These are phyloP conservation scores for Rubus idaeus DNA, from an alignment of 306 rosid species.

Conservation along the genomic window DNA sequence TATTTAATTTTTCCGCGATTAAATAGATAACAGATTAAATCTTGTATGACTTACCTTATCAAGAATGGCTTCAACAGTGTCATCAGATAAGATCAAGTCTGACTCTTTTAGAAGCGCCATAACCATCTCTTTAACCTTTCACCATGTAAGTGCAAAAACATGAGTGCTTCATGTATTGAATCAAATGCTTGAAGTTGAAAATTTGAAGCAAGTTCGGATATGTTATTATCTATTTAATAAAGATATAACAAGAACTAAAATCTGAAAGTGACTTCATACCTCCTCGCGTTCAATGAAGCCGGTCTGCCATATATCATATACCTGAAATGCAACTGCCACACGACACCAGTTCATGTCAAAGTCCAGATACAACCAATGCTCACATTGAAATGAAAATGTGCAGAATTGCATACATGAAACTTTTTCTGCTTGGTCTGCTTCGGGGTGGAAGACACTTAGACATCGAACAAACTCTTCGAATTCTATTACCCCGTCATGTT, in stretches of 20 bases:
- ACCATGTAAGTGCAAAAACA: neutral
- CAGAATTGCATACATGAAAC: conserved; percentile 40
- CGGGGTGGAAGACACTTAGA: conserved; percentile 59
- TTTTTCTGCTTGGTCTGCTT: conserved; percentile 47
- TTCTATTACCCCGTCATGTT: conserved; percentile 52
- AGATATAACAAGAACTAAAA: neutral
- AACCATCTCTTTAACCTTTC: conserved; percentile 58
- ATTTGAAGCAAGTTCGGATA: neutral
- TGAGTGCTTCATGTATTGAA: neutral
- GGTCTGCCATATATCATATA: conserved; percentile 45
- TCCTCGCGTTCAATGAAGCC: conserved; percentile 53
- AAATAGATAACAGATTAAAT: neutral
- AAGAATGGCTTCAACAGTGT: conserved; percentile 46
- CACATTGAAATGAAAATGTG: neutral
- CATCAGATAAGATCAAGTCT: conserved; percentile 46
- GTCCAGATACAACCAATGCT: neutral
- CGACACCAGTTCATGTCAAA: conserved; percentile 6
- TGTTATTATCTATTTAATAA: neutral
- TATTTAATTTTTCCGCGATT: too few relatives aligned
- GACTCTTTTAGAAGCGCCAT: conserved; percentile 53
- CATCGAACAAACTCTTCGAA: conserved; percentile 57
- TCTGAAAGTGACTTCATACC: conserved; percentile 29
- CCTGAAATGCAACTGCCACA: conserved; percentile 56
- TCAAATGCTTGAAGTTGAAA: neutral
- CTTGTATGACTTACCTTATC: conserved; percentile 35